phyloP scores from a whole-genome alignment of 768 basidiomycete genomes.

The Podaxis pistillaris region DNA sequence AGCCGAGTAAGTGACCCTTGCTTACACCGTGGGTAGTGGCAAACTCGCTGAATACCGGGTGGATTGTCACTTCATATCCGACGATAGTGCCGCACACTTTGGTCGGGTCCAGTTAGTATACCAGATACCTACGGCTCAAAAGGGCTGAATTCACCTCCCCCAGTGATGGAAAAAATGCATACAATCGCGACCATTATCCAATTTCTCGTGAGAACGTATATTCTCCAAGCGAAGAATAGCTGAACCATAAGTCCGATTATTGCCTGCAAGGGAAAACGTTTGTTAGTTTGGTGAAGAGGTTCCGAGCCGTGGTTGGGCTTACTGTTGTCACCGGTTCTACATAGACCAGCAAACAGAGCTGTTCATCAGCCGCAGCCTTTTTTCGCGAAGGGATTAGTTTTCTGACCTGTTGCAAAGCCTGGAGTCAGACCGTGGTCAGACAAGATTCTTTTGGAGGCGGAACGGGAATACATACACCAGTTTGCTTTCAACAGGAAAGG shows the following conservation, averaged over 20 bases:
- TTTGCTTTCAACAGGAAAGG: constrained; percentile 8
- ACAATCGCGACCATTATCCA: constrained; percentile 18
- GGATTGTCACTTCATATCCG: constrained; percentile 23
- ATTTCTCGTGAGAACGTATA: constrained; percentile 26
- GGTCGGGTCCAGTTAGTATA: not conserved
- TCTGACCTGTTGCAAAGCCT: not conserved
- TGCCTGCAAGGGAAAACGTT: constrained; percentile 26
- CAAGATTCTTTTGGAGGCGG: not conserved
- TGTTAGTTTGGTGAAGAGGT: not conserved
- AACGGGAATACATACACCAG: constrained; percentile 4
- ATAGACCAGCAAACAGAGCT: not conserved
- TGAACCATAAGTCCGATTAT: constrained; percentile 44
- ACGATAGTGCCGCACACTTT: constrained; percentile 30
- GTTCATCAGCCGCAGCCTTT: too few species aligned
- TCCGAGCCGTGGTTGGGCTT: constrained; percentile 2
- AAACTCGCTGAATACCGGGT: constrained; percentile 26
- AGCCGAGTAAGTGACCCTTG: not conserved
- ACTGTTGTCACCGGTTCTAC: constrained; percentile 47
- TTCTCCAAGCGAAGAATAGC: constrained; percentile 42
- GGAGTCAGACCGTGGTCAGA: not conserved
- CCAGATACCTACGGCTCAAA: not conserved
- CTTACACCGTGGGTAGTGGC: constrained; percentile 17
- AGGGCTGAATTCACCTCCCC: constrained; percentile 20
- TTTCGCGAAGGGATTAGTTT: not conserved
- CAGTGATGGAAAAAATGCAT: constrained; percentile 18